A percentile compares a stretch with the other conserved stretches of the same genome.
Conservation (phyloP, 345 rosid genomes). For the Eucalyptus dawsonii region DNA sequence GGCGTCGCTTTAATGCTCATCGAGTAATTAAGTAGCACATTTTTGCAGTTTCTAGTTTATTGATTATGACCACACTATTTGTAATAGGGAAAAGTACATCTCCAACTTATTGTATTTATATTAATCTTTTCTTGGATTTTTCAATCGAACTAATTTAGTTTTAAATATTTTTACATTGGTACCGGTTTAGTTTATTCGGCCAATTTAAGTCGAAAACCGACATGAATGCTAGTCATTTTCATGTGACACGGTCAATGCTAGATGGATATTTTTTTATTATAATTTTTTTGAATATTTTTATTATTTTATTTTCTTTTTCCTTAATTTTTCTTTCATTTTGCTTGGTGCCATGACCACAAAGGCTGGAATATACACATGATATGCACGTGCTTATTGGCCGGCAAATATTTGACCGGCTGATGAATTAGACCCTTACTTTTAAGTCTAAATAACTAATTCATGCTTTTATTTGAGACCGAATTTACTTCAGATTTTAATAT, state of each 20-base stretch:
- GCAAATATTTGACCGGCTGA: rapidly evolving
- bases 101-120: too few species aligned
- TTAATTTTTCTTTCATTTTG: background rate
- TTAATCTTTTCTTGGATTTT: too few species aligned
- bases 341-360: too few species aligned
- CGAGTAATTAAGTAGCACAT: background rate
- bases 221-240: rapidly evolving
- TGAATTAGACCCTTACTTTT: too few species aligned
- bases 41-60: background rate
- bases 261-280: too few species aligned
- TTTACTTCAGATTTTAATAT: rapidly evolving
- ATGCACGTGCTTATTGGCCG: rapidly evolving
- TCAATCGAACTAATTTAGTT: too few species aligned
- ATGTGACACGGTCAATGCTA: rapidly evolving
- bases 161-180: rapidly evolving
- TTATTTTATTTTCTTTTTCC: too few species aligned
- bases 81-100: background rate
- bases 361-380: background rate
- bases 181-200: rapidly evolving
- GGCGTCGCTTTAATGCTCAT: background rate
- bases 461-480: rapidly evolving
- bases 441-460: too few species aligned
- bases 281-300: too few species aligned
- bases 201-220: rapidly evolving
- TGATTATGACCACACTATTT: background rate